Conservation (phyloP, 1,284 basidiomycete genomes). For the Cryptococcus sp. region DNA sequence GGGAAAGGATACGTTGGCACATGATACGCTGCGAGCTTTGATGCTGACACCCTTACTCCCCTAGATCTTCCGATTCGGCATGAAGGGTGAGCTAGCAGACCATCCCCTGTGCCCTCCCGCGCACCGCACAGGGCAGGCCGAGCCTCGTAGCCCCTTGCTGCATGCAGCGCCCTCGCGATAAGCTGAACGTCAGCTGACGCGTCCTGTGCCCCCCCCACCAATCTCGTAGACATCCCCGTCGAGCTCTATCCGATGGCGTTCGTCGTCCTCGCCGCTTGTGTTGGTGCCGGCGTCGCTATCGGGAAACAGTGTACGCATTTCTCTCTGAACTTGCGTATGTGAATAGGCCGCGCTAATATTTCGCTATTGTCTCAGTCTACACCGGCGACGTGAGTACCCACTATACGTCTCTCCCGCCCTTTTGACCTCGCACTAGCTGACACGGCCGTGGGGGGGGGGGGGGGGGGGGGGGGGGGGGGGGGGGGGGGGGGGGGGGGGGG, state of each 20-base stretch:
- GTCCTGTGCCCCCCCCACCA: too few species aligned
- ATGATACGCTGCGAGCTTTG: background rate
- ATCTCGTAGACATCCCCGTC: conserved; percentile 44
- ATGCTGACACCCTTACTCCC: background rate
- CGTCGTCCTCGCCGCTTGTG: conserved; percentile 41
- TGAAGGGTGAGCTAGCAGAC: conserved; percentile 21
- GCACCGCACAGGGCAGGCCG: background rate
- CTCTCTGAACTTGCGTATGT: background rate
- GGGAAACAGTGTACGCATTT: conserved; percentile 25
- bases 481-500: too few species aligned
- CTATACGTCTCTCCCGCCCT: too few species aligned
- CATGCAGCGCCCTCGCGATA: background rate
- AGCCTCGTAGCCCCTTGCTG: background rate
- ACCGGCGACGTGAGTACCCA: background rate
- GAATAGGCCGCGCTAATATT: background rate
- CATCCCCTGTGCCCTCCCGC: background rate
- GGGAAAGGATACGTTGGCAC: background rate
- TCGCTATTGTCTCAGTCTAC: background rate
- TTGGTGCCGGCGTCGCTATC: conserved; percentile 40
- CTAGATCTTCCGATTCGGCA: conserved; percentile 49
- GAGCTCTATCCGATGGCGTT: conserved; percentile 50
- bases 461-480: too few species aligned
- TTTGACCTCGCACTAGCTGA: too few species aligned
- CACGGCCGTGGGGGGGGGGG: too few species aligned
- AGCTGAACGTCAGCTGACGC: background rate